Conservation (phyloP, 2,329 filamentous ascomycete genomes). For the Fusarium buxicola region DNA sequence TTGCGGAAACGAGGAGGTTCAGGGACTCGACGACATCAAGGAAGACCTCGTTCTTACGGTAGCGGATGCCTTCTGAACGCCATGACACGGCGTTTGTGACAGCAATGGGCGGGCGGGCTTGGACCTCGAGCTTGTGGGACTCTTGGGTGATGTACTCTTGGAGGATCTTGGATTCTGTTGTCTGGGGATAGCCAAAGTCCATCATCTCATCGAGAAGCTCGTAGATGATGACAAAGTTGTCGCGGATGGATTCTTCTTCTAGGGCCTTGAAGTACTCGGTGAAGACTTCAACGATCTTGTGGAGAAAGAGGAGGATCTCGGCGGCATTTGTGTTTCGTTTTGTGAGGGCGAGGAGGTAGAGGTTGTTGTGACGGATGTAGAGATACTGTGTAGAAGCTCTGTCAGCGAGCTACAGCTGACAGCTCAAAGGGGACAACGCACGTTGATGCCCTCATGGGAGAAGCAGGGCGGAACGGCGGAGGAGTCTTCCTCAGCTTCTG, state of each 20-base stretch:
- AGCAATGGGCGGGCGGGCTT: constrained; percentile 94
- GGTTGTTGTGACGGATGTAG: constrained; percentile 99
- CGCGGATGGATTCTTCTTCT: constrained; percentile 97
- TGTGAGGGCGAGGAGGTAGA: constrained; percentile 96
- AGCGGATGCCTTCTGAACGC: constrained; percentile 97
- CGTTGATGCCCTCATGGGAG: constrained; percentile 98
- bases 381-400: constrained; percentile 74
- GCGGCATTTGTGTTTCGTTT: constrained; percentile 99
- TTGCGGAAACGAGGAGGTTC: constrained; percentile 93
- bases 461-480: constrained; percentile 98
- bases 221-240: constrained; percentile 99
- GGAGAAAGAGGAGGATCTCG: constrained; percentile 97
- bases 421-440: constrained; percentile 58
- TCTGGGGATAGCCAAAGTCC: constrained; percentile 99
- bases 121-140: constrained; percentile 97
- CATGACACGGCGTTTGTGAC: constrained; percentile 98
- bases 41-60: constrained; percentile 99
- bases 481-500: constrained; percentile 98
- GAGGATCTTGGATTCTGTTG: constrained; percentile 97
- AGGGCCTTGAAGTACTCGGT: constrained; percentile 99
- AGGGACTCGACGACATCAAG: constrained; percentile 96
- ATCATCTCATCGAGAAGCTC: constrained; percentile 99
- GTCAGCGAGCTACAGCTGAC: constrained; percentile 34
- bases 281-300: constrained; percentile 98
- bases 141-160: constrained; percentile 99